These are phyloP conservation scores for Macadamia integrifolia DNA, from an alignment of 164 flowering plant genomes.

Conservation along the genomic window DNA sequence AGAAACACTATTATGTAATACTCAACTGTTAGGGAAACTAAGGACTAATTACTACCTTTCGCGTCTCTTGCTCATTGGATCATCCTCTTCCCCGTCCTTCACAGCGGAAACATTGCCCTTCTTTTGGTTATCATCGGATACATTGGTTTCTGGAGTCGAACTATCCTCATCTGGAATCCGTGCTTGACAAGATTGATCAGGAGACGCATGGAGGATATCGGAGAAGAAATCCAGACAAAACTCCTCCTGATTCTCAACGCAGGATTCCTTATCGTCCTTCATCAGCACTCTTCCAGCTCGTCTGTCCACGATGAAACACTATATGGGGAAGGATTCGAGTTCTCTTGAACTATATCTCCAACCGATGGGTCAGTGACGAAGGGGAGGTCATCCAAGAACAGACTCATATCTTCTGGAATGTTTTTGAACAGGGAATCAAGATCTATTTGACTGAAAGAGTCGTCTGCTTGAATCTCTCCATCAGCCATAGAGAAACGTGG, in stretches of 20 bases:
- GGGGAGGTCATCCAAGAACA: background rate
- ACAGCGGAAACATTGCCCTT: slow-evolving; percentile 14
- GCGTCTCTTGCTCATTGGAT: slow-evolving; percentile 46
- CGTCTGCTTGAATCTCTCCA: background rate
- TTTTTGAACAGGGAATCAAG: slow-evolving; percentile 1
- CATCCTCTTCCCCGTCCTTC: slow-evolving; percentile 11
- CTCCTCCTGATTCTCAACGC: slow-evolving; percentile 2
- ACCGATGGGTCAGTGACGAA: background rate
- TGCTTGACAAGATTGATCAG: slow-evolving; percentile 6
- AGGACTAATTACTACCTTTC: slow-evolving; percentile 35
- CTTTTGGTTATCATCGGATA: slow-evolving; percentile 11
- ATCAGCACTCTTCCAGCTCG: slow-evolving; percentile 42
- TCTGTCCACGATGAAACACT: slow-evolving; percentile 23
- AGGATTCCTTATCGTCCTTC: slow-evolving; percentile 26
- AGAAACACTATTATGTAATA: too few species aligned
- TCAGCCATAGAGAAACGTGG: slow-evolving; percentile 5
- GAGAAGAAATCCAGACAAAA: slow-evolving; percentile 24
- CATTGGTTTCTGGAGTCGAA: slow-evolving; percentile 17
- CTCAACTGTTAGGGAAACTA: background rate
- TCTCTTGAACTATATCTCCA: background rate
- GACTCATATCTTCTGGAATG: slow-evolving; percentile 1
- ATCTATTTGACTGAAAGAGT: background rate
- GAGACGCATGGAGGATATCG: slow-evolving; percentile 26
- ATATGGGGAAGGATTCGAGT: slow-evolving; percentile 10
- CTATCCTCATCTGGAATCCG: slow-evolving; percentile 6